Conservation (phyloP, 148 eudicot species). For the Vaccinium corymbosum region DNA sequence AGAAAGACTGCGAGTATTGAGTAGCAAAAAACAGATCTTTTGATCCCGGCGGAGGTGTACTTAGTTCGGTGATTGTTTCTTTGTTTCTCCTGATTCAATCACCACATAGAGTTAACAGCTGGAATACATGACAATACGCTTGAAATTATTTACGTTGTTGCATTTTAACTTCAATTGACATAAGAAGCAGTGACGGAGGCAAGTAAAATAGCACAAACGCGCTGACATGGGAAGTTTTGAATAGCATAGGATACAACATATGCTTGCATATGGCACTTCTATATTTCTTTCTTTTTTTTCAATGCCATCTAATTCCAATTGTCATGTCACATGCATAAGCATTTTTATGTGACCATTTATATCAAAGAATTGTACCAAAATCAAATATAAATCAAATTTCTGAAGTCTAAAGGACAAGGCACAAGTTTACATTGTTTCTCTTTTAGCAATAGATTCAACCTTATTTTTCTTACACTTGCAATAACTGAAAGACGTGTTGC, state of each 20-base stretch:
- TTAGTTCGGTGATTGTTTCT: constrained; percentile 37
- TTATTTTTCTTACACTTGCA: background rate
- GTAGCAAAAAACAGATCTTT: constrained; percentile 49
- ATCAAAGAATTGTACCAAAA: too few relatives aligned
- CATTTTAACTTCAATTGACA: background rate
- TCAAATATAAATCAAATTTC: too few relatives aligned
- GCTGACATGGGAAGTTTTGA: background rate
- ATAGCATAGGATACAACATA: background rate
- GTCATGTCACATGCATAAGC: background rate
- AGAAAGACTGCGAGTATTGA: constrained; percentile 41
- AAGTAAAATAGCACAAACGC: background rate
- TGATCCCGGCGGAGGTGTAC: constrained; percentile 50
- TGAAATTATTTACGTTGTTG: background rate
- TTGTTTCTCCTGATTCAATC: constrained; percentile 43
- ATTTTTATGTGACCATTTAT: too few relatives aligned
- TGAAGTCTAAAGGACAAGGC: background rate
- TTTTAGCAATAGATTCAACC: background rate
- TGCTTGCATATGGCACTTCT: background rate
- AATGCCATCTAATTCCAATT: background rate
- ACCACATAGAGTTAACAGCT: background rate
- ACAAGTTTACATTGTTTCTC: background rate
- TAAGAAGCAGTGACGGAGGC: background rate
- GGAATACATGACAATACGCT: background rate
- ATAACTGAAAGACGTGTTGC: background rate
- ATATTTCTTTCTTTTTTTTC: background rate